Evolutionary conservation across 176 grass and related monocot genomes (phyloP).

Genomic region (Bonia amplexicaulis): DNA sequence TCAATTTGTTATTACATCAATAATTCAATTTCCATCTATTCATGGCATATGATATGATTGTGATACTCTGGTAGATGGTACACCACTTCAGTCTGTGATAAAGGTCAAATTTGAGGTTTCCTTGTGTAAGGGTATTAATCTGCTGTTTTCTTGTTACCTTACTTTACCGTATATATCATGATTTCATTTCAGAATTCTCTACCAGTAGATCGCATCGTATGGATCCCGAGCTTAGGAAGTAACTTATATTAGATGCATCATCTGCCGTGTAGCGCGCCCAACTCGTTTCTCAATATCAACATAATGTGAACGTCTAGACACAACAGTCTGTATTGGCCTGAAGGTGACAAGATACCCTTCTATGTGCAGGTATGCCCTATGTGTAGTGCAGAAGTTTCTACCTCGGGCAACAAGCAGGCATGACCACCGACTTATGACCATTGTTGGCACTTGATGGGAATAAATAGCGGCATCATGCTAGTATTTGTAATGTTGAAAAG

Average conservation of each 20-base stretch:
- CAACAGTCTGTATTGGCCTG: not conserved
- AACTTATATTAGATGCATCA: not conserved
- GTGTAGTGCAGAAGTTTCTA: slow-evolving; percentile 87
- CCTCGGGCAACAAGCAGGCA: slow-evolving; percentile 48
- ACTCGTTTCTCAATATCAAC: not conserved
- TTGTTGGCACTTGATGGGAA: slow-evolving; percentile 14
- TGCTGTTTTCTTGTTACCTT: not conserved
- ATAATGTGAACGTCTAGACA: not conserved
- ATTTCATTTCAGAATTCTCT: not conserved
- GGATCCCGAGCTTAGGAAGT: slow-evolving; percentile 7
- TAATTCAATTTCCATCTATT: not conserved
- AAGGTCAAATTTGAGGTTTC: not conserved
- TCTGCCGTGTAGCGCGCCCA: not conserved
- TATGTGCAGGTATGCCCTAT: slow-evolving; percentile 73
- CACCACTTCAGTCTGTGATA: not conserved
- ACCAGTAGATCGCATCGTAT: not conserved
- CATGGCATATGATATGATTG: not conserved
- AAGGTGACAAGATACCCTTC: slow-evolving; percentile 18
- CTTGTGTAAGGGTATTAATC: not conserved
- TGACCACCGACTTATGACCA: slow-evolving; percentile 22
- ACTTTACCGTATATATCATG: not conserved
- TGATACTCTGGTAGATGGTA: not conserved
- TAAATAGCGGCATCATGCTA: slow-evolving; percentile 11
- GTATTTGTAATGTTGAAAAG: slow-evolving; percentile 13
- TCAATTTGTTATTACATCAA: not conserved